Percentiles rank a stretch among this genome's conserved stretches.
Evolutionary conservation across 2,329 filamentous ascomycete genomes (phyloP).

Genomic region (Capronia americana): DNA sequence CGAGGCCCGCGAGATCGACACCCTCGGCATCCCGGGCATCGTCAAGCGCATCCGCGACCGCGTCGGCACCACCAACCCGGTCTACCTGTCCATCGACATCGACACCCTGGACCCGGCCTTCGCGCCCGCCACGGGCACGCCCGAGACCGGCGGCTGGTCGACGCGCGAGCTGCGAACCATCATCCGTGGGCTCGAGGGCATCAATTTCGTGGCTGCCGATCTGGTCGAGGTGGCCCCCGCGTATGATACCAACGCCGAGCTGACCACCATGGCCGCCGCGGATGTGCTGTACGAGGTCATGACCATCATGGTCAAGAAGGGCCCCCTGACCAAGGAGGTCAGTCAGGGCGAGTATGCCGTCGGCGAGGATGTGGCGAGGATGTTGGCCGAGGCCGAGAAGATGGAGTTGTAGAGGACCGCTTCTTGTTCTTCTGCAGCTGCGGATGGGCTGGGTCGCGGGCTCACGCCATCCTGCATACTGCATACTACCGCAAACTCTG

Average conservation of each 20-base stretch:
- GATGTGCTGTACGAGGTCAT: conserved; percentile 78
- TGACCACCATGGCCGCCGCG: conserved; percentile 58
- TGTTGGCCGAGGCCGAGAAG: conserved; percentile 12
- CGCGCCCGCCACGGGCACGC: conserved; percentile 61
- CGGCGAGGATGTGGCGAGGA: neutral
- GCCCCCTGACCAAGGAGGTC: conserved; percentile 61
- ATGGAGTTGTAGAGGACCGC: conserved; percentile 7
- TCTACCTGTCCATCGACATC: conserved; percentile 85
- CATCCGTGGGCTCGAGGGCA: conserved; percentile 63
- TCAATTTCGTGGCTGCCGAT: conserved; percentile 66
- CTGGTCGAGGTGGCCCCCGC: conserved; percentile 68
- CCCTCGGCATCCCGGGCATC: conserved; percentile 73
- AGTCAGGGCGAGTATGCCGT: conserved; percentile 16
- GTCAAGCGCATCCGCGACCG: conserved; percentile 77
- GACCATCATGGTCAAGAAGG: conserved; percentile 82
- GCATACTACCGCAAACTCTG: too few relatives aligned
- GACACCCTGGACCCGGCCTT: conserved; percentile 85
- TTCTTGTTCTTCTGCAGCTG: neutral
- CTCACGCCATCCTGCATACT: neutral
- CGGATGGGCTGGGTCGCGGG: neutral
- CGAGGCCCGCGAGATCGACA: conserved; percentile 74
- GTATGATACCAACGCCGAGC: conserved; percentile 67
- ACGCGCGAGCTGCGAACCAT: conserved; percentile 66
- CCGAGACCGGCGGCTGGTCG: conserved; percentile 67
- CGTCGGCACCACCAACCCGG: conserved; percentile 74